Percentiles rank a stretch among this genome's conserved stretches.
Evolutionary conservation across 2,329 filamentous ascomycete species (phyloP).

Genomic region (Capronia epimyces): DNA sequence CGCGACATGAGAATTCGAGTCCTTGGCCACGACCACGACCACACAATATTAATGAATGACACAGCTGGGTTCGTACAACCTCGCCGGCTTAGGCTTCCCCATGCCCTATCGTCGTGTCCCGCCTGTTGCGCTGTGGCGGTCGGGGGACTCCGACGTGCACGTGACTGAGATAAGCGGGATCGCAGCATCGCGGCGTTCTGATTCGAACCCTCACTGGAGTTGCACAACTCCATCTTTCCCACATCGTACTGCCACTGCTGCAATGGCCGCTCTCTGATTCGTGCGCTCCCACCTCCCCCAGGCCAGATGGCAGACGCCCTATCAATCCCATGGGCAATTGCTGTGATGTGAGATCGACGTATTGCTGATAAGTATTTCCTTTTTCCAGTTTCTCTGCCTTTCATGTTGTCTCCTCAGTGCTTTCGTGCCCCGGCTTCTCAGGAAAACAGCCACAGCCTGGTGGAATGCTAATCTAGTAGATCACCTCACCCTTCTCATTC

Average conservation of each 20-base stretch:
- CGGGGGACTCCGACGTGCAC: conserved; percentile 7
- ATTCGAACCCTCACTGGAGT: neutral
- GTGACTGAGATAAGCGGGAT: conserved; percentile 2
- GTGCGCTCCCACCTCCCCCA: conserved; percentile 6
- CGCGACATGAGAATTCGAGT: no score
- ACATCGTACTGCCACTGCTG: neutral
- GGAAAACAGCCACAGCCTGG: neutral
- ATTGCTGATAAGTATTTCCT: conserved; percentile 11
- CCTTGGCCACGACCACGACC: no score
- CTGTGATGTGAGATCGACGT: conserved; percentile 16
- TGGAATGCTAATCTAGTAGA: conserved; percentile 19
- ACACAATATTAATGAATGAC: no score
- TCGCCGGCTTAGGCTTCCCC: neutral
- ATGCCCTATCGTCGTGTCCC: neutral
- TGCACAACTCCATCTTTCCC: conserved; percentile 1
- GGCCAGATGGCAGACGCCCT: conserved; percentile 2
- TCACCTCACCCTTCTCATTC: neutral
- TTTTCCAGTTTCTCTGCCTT: neutral
- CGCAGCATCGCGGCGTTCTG: neutral
- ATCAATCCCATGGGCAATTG: conserved; percentile 14
- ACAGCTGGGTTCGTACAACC: neutral
- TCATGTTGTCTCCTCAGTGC: neutral
- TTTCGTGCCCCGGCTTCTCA: neutral
- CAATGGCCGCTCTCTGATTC: conserved; percentile 17
- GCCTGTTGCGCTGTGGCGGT: neutral